Evolutionary conservation across 495 filamentous ascomycete genomes (phyloP), one percentile per base, ranked within the genome.

Genomic region (Xylaria flabelliformis): DNA sequence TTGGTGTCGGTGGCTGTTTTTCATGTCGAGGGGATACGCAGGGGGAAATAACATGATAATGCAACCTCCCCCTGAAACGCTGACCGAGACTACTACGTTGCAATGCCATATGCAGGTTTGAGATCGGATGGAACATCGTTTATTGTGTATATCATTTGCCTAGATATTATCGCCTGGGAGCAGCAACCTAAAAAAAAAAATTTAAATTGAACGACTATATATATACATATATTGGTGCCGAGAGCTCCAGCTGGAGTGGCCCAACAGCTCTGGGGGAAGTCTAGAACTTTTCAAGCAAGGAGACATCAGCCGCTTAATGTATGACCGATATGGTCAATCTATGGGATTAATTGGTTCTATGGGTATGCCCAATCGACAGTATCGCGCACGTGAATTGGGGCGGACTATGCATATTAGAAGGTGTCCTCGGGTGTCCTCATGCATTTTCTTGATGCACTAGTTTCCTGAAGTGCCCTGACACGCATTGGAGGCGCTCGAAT

Each of bases 51-150:
- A 26, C 46, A 36, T 67, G 65, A 56, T 55, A 53, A 8, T 53
- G 17, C 15, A 26, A 44, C 65, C 65, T 8, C 36, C 36, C 65
- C 50, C 65, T 56, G 65, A 67, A 67, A 67, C 65, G 50, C 65
- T 56, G 65, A 56, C 65, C 65, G 65, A 67, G 34, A 42, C 48
- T 1, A 41, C 24, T 26, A 42, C n/a, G 48, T n/a, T 48, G 24
- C 62, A 64, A 48, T 41, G 41, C 46, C 7, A 17, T 13, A 48
- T 32, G 26, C 24, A 13, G n/a, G 24, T 50, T 50, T 10, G 2
- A 53, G 26, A 17, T n/a, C 15, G 26, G 26, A 64, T 12, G 9
- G 26, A 19, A 13, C 9, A 42, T 59, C 17, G 55, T 59, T 36
- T 19, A 15, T 5, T 59, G 55, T 17, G 36, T 8, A 8, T 13